These are phyloP conservation scores for Ilex asprella DNA, from an alignment of 257 asterid species.

Conservation along the genomic window DNA sequence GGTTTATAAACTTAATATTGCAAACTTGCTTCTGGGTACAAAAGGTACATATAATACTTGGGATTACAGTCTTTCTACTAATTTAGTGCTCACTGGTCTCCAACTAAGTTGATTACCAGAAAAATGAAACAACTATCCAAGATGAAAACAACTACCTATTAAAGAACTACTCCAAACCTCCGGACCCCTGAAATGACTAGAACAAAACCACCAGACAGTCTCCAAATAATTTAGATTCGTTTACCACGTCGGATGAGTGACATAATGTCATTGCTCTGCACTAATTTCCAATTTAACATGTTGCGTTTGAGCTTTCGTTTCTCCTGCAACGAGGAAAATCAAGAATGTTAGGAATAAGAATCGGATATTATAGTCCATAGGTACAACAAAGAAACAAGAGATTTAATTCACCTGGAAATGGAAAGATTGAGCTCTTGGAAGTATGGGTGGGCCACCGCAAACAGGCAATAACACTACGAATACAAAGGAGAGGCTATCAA, in stretches of 20 bases:
- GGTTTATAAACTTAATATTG: too few relatives aligned
- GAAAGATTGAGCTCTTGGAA: conserved; percentile 37
- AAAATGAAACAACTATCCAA: too few relatives aligned
- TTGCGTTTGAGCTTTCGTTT: conserved; percentile 34
- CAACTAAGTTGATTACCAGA: too few relatives aligned
- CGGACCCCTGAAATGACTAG: too few relatives aligned
- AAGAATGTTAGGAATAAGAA: not conserved
- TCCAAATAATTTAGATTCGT: conserved; percentile 13
- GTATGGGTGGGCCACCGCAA: conserved; percentile 23
- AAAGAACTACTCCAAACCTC: too few relatives aligned
- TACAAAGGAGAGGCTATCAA: not conserved
- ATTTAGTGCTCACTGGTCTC: too few relatives aligned
- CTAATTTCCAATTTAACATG: conserved; percentile 32
- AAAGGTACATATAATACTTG: too few relatives aligned
- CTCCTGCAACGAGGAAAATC: conserved; percentile 25
- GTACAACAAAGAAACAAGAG: not conserved
- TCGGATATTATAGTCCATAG: too few relatives aligned
- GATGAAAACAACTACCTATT: too few relatives aligned
- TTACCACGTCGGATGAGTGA: conserved; percentile 40
- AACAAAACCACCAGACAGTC: too few relatives aligned
- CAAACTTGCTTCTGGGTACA: too few relatives aligned
- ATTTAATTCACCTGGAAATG: conserved; percentile 40
- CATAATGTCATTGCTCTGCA: conserved; percentile 34
- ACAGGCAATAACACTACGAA: conserved; percentile 34
- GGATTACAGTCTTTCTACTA: too few relatives aligned